phyloP scores from a whole-genome alignment of 2,329 filamentous ascomycete genomes.

The Xylogone sp. region DNA sequence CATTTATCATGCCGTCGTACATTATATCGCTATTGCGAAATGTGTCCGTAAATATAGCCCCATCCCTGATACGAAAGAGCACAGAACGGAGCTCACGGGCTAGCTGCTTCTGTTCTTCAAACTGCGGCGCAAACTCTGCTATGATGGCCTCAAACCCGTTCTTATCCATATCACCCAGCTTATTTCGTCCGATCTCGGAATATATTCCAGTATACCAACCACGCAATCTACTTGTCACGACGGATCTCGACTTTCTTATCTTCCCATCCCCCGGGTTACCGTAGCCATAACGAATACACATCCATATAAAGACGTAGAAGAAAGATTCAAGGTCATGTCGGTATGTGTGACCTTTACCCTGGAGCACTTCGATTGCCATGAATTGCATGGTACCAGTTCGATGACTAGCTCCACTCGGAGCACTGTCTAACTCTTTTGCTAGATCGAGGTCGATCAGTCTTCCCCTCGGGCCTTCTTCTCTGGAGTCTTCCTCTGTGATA shows the following conservation, averaged over 20 bases:
- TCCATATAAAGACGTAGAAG: constrained; percentile 29
- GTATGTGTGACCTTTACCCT: constrained; percentile 26
- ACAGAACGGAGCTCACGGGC: no score
- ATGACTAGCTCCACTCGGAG: constrained; percentile 14
- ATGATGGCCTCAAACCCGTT: constrained; percentile 21
- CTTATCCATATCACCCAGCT: constrained; percentile 15
- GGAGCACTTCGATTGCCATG: constrained; percentile 26
- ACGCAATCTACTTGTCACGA: constrained; percentile 9
- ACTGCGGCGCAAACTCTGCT: constrained; percentile 16
- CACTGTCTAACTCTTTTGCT: constrained; percentile 18
- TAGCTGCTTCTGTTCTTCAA: no score
- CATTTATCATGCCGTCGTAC: no score
- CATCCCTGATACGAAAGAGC: no score
- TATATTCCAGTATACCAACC: constrained; percentile 25
- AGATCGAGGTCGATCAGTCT: constrained; percentile 32
- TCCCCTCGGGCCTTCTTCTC: constrained; percentile 18
- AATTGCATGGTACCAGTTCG: constrained; percentile 28
- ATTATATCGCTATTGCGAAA: no score
- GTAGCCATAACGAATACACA: constrained; percentile 17
- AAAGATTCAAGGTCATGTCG: constrained; percentile 30
- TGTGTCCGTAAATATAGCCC: no score
- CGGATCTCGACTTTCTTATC: background rate
- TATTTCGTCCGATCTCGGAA: constrained; percentile 18
- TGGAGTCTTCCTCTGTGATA: constrained; percentile 7
- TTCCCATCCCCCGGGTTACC: constrained; percentile 3